Percentiles rank a stretch among this genome's conserved stretches.
Conservation (phyloP, 768 basidiomycete species). For the Podaxis sp. region DNA sequence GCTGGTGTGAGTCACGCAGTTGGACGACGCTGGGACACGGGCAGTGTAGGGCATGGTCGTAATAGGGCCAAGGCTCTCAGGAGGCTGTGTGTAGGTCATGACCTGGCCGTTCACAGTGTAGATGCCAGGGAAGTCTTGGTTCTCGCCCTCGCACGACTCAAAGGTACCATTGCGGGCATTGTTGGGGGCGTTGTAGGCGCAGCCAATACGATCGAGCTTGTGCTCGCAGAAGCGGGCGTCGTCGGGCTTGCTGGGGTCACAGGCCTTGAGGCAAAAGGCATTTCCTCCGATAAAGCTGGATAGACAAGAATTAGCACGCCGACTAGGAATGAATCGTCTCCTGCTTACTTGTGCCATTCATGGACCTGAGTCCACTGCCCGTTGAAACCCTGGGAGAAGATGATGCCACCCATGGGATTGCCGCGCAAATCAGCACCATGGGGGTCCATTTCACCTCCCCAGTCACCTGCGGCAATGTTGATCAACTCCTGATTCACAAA, state of each 20-base stretch:
- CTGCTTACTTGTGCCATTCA: constrained; percentile 55
- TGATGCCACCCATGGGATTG: constrained; percentile 65
- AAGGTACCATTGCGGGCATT: constrained; percentile 56
- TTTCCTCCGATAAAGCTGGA: constrained; percentile 5
- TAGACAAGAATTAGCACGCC: neutral
- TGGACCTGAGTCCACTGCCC: constrained; percentile 42
- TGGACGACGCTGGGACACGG: constrained; percentile 35
- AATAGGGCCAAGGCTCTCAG: constrained; percentile 37
- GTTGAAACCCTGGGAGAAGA: constrained; percentile 20
- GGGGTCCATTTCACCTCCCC: constrained; percentile 78
- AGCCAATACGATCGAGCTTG: constrained; percentile 72
- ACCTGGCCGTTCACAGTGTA: constrained; percentile 31
- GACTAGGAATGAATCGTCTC: constrained; percentile 10
- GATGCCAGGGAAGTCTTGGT: constrained; percentile 58
- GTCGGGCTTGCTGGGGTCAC: constrained; percentile 31
- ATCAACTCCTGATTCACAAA: constrained; percentile 58
- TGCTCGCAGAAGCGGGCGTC: constrained; percentile 61
- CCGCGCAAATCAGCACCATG: constrained; percentile 63
- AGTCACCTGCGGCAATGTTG: constrained; percentile 54
- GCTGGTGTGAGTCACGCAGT: constrained; percentile 33
- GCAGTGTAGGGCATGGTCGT: constrained; percentile 38
- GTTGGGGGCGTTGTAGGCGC: constrained; percentile 71
- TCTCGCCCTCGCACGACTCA: constrained; percentile 60
- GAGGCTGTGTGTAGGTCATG: constrained; percentile 41
- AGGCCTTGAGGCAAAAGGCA: constrained; percentile 16